Evolutionary conservation across 148 eudicot species (phyloP), one percentile per base, ranked within the genome.

Genomic region (Rhododendron kiyosumense): DNA sequence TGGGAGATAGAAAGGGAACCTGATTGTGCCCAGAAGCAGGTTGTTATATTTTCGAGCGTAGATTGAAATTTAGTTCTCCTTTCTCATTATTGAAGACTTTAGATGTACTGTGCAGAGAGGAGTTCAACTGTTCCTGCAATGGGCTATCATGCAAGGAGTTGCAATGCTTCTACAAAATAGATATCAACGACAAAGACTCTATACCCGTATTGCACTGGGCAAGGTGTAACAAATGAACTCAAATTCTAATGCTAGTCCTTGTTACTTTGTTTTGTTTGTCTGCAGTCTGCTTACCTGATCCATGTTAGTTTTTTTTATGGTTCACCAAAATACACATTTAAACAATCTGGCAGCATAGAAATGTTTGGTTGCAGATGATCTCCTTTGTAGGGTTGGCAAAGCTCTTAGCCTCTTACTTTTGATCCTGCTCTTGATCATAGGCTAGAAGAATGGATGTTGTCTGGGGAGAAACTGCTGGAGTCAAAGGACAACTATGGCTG

Each of bases 91-190:
- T 80, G 46, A 81, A 71, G 81, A 81, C 83, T 86, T 11, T 69
- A 22, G 24, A 69, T 78, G 83, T 85, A 86, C 81, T 59, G 28
- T 89, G 90, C 95, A 95, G 98, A 93, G 85, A 93, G 98, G 99
- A 81, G 95, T 97, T 59, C 91, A 93, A 51, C 95, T 97, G 51
- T 97, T 97, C 85, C 89, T 97, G 85, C 89, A 91, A 84, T 97
- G 98, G 98, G 98, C 99, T 74, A 93, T 96, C 88, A 93, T 97
- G 98, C 99, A 97, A 93, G 99, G 98, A 87, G 89, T 97, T 86
- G 95, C 98, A 71, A 97, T 97, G 99, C 93, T 97, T 80, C 87
- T 95, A 85, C 99, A 97, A 87, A 97, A 97, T 82, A 91, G 96
- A 89, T 97, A 97, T 90, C 99, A 97, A 81, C 87, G 99, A 73